Base-by-base conservation (phyloP, 2,329 filamentous ascomycete genomes). In the Phyllosticta capitalensis region DNA sequence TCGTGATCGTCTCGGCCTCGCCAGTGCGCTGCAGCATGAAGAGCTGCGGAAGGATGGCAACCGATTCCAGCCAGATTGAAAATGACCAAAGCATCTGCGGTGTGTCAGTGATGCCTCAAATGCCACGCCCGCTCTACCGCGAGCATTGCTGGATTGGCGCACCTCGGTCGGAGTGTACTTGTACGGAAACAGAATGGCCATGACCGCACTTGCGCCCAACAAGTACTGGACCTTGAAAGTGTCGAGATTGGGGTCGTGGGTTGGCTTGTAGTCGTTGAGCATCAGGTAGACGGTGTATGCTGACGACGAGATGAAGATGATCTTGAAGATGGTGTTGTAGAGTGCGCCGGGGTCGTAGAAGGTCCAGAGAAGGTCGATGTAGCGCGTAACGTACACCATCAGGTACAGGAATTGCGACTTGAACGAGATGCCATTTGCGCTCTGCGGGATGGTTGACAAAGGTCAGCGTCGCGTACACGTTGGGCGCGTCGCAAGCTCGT, bases 1-100 rank as follows among this genome's bases (percentile, higher is more conserved):
- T 96, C 12, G 94, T 99, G 71, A 99, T 99, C n/a, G 94, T 96
- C 78, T 99, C 94, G 10, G 94, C 95, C 78, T 97, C 92, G 65
- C 94, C 95, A 0, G 94, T 99, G 68, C 94, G 83, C 78, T 99
- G 94, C 64, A 99, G 81, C 90, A 99, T 95, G 76, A 99, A 97
- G 57, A 99, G 83, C 78, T 99, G 94, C 1, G 94, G 94, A 62
- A 99, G 82, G 67, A 99, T 99, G 56, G 94, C 94, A 19, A 99
- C 94, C 4, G 89, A 87, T 78, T 99, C 94, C 30, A 99, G 83
- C 94, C 94, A 99, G 74, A 99, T 96, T 58, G 89, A 95, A 75
- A 97, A 99, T 21, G 94, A 88, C 94, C 94, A 99, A 54, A 95
- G 81, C 63, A 99, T 90, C 83, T 96, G 67, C 10, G 21, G 20